Evolutionary conservation across 31 red algal genomes (phyloP).

Genomic region (Porphyra umbilicalis): DNA sequence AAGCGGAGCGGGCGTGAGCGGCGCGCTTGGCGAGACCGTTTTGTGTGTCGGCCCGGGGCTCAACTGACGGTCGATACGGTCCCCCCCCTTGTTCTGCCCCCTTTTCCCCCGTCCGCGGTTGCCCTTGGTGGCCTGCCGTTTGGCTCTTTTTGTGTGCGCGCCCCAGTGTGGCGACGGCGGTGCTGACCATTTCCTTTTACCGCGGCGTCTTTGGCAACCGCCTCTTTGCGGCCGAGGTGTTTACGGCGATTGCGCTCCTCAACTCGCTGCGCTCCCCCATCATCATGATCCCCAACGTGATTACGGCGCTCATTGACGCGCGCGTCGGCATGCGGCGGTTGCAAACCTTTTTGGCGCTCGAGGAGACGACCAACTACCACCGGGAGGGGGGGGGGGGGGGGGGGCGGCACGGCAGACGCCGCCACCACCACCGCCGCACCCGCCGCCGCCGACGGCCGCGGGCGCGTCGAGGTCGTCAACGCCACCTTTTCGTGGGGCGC

Average conservation of each 20-base stretch:
- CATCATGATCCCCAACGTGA: constrained; percentile 23
- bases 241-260: constrained; percentile 24
- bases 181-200: constrained; percentile 22
- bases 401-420: not conserved
- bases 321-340: not conserved
- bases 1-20: too few species aligned
- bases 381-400: not conserved
- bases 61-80: too few species aligned
- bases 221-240: constrained; percentile 15
- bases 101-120: too few species aligned
- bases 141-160: constrained; percentile 5
- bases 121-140: too few species aligned
- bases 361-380: constrained; percentile 5
- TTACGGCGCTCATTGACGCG: constrained; percentile 33
- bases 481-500: constrained; percentile 3
- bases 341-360: not conserved
- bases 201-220: constrained; percentile 18
- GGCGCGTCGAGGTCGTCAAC: constrained; percentile 1
- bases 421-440: not conserved
- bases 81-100: too few species aligned
- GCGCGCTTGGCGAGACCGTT: too few species aligned
- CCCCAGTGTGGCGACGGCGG: constrained; percentile 7
- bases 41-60: too few species aligned
- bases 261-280: constrained; percentile 36
- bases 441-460: not conserved